phyloP scores from a whole-genome alignment of 1,139 yeast genomes.

The Geotrichum siamense region DNA sequence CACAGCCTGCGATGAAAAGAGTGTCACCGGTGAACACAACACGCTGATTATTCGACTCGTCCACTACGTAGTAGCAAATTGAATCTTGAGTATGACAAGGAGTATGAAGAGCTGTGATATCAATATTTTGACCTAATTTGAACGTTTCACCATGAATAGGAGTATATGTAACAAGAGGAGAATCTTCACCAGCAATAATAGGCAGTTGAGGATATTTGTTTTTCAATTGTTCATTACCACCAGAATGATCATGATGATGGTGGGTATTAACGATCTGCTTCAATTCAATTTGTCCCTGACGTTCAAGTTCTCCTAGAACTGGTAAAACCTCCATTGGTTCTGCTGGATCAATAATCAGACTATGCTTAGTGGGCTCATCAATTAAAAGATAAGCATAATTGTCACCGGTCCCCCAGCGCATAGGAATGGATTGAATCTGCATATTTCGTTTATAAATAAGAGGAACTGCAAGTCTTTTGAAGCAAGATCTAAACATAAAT shows the following conservation, averaged over 20 bases:
- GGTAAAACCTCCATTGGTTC: slow-evolving; percentile 55
- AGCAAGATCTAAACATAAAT: too few relatives aligned
- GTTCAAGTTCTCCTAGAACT: slow-evolving; percentile 36
- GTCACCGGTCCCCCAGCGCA: slow-evolving; percentile 94
- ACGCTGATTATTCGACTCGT: slow-evolving; percentile 50
- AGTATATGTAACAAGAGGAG: slow-evolving; percentile 58
- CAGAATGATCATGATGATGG: slow-evolving; percentile 92
- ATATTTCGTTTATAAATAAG: slow-evolving; percentile 45
- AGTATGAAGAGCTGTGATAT: slow-evolving; percentile 81
- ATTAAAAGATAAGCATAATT: slow-evolving; percentile 77
- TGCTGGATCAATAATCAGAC: slow-evolving; percentile 92
- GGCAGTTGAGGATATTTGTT: slow-evolving; percentile 49
- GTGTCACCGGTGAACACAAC: slow-evolving; percentile 96
- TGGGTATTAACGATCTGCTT: slow-evolving; percentile 87
- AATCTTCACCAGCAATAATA: slow-evolving; percentile 80
- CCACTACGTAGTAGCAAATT: slow-evolving; percentile 74
- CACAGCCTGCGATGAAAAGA: slow-evolving; percentile 89
- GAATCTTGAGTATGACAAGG: slow-evolving; percentile 98
- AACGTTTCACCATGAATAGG: slow-evolving; percentile 51
- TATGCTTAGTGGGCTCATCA: slow-evolving; percentile 57
- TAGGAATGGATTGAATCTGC: slow-evolving; percentile 77
- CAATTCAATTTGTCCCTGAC: slow-evolving; percentile 39
- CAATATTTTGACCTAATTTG: slow-evolving; percentile 49
- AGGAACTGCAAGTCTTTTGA: too few relatives aligned
- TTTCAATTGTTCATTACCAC: slow-evolving; percentile 58